Percentiles rank a stretch among this genome's conserved stretches.
These are phyloP conservation scores for Rutstroemia sp. DNA, from an alignment of 2,329 filamentous ascomycete species.

Conservation along the genomic window DNA sequence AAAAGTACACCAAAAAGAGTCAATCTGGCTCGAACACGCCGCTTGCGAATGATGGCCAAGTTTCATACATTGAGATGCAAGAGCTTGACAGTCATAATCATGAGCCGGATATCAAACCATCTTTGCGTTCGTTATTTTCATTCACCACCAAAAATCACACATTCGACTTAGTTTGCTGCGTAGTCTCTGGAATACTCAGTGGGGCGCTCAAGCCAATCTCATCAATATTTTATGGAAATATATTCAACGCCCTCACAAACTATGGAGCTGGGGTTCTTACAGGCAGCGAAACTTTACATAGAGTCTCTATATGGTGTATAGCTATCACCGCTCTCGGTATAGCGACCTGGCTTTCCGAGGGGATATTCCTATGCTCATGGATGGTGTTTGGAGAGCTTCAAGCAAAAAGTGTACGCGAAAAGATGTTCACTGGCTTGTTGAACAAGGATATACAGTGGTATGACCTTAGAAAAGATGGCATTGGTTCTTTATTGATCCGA, in stretches of 20 bases:
- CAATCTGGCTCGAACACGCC: not conserved
- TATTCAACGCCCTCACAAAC: conserved; percentile 65
- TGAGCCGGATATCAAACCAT: conserved; percentile 10
- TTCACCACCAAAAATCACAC: conserved; percentile 62
- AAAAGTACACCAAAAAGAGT: not conserved
- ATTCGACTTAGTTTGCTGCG: conserved; percentile 44
- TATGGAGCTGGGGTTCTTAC: conserved; percentile 51
- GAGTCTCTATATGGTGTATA: conserved; percentile 53
- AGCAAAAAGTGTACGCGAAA: conserved; percentile 55
- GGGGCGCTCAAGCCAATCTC: conserved; percentile 58
- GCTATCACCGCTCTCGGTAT: conserved; percentile 56
- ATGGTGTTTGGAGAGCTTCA: conserved; percentile 75
- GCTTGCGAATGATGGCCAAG: not conserved
- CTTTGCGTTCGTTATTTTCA: conserved; percentile 48
- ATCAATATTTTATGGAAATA: conserved; percentile 63
- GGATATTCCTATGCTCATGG: conserved; percentile 62
- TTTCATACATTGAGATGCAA: conserved; percentile 4
- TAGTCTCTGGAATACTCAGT: conserved; percentile 48
- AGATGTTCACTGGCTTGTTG: conserved; percentile 63
- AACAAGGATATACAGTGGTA: conserved; percentile 75
- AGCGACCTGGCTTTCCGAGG: conserved; percentile 60
- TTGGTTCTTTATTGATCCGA: conserved; percentile 61
- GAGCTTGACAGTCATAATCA: not conserved
- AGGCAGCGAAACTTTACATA: conserved; percentile 42
- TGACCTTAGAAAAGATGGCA: conserved; percentile 63